Base-by-base conservation (phyloP, 768 basidiomycete genomes). In the Gloeostereum incarnatum region DNA sequence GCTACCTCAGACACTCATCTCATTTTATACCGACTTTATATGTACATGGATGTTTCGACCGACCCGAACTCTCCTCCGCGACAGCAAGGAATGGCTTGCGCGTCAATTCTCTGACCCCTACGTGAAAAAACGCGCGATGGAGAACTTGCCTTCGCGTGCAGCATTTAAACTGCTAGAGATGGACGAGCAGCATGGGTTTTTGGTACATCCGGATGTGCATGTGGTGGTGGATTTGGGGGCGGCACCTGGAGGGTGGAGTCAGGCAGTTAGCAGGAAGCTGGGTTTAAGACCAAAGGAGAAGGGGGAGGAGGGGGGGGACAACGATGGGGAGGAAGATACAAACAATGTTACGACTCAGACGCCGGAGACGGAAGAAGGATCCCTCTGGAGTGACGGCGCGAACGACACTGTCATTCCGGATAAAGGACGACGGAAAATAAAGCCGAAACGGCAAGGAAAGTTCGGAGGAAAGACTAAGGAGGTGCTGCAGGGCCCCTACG, bases 211-310 rank as follows among this genome's bases (percentile, higher is more conserved):
- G 18, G 68, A 81, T 38, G 73, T 83, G 4, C 64, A 56, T 1
- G 65, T 71, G 13, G 75, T 94, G 0, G 76, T 93, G 1, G 93
- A 96, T 57, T 72, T 96, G 16, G 93, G 94, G 11, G 87, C 87
- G 0, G 88, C 91, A 0, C 94, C 93, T 0, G 92, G 92, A 0
- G 90, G 90, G 0, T 98, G 94, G 93, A 84, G 82, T 35, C 92
- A 96, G 52, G 91, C 91, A 8, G 78, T 76, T 10, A 71, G 76
- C 0, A 65, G 64, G 22, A 70, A 73, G 40, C 53, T 87, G n/a
- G 78, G 79, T 2, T 76, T 72, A 68, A 47, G 46, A 22, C 42
- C 49, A 19, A 26, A 19, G 6, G 34, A 42, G 23, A 73, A 68
- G 47, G 46, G 23, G 20, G 43, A 49, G 20, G 27, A 19, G 6